These are phyloP conservation scores for Penicillium sp. DNA, from an alignment of 2,329 filamentous ascomycete genomes.

Conservation along the genomic window DNA sequence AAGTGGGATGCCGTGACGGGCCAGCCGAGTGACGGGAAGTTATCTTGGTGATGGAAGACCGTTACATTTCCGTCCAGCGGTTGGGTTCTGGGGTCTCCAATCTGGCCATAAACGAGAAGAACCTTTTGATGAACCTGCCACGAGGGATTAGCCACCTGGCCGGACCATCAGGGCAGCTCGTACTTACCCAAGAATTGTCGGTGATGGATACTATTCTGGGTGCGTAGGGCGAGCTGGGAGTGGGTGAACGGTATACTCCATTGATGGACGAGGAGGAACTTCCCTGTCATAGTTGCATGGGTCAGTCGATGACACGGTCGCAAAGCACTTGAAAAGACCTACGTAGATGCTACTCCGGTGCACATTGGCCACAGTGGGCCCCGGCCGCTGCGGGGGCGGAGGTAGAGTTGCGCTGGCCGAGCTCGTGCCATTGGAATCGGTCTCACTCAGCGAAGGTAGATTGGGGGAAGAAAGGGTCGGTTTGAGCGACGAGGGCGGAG, in stretches of 20 bases:
- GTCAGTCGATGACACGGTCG: neutral
- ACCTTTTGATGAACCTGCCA: slow-evolving; percentile 87
- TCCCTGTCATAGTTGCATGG: slow-evolving; percentile 26
- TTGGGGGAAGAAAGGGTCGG: slow-evolving; percentile 63
- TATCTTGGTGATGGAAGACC: slow-evolving; percentile 76
- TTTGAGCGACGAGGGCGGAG: slow-evolving; percentile 67
- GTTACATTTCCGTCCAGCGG: slow-evolving; percentile 73
- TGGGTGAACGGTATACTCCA: slow-evolving; percentile 46
- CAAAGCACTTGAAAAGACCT: slow-evolving; percentile 11
- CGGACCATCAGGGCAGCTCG: neutral
- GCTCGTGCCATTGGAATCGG: slow-evolving; percentile 51
- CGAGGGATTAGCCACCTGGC: slow-evolving; percentile 4
- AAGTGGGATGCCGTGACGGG: slow-evolving; percentile 86
- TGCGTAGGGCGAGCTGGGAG: slow-evolving; percentile 71
- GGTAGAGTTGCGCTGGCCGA: slow-evolving; percentile 31
- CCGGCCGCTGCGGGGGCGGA: slow-evolving; percentile 47
- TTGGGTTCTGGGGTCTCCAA: slow-evolving; percentile 66
- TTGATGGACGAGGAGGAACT: slow-evolving; percentile 33
- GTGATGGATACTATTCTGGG: slow-evolving; percentile 73
- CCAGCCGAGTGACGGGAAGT: slow-evolving; percentile 77
- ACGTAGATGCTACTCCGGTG: slow-evolving; percentile 45
- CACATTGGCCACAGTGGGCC: slow-evolving; percentile 37
- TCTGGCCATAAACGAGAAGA: slow-evolving; percentile 72
- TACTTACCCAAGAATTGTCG: slow-evolving; percentile 77
- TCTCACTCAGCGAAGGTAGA: slow-evolving; percentile 48